A percentile compares a stretch with the other conserved stretches of the same genome.
These are phyloP conservation scores for Epichloe bromicola DNA, from an alignment of 2,329 filamentous ascomycete genomes.

Conservation along the genomic window DNA sequence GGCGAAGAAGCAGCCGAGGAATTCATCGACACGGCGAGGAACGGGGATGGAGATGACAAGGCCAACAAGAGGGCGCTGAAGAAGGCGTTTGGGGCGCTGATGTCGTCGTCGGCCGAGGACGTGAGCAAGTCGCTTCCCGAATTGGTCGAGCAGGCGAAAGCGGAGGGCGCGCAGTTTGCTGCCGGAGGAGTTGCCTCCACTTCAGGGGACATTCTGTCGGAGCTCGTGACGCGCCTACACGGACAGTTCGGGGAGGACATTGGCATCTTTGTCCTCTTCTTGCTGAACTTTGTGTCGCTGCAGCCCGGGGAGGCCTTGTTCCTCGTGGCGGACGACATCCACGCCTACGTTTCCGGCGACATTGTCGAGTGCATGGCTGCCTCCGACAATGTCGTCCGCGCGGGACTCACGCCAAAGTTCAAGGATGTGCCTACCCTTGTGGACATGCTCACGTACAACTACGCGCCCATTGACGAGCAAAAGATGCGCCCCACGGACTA, in stretches of 20 bases:
- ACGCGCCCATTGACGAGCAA: conserved; percentile 86
- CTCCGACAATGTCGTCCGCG: conserved; percentile 96
- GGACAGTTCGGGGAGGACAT: conserved; percentile 85
- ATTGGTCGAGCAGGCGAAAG: conserved; percentile 58
- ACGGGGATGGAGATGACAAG: conserved; percentile 29
- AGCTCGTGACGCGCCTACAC: conserved; percentile 66
- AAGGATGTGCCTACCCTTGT: conserved; percentile 88
- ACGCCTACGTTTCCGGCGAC: conserved; percentile 85
- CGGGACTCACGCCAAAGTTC: conserved; percentile 96
- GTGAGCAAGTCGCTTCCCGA: conserved; percentile 43
- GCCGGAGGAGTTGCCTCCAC: conserved; percentile 56
- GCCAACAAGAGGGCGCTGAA: conserved; percentile 70
- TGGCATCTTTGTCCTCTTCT: conserved; percentile 89
- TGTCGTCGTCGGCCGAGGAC: conserved; percentile 59
- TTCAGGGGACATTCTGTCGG: conserved; percentile 55
- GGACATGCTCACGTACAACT: conserved; percentile 86
- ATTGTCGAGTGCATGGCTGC: conserved; percentile 99
- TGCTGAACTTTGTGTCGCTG: conserved; percentile 89
- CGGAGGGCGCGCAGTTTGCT: conserved; percentile 61
- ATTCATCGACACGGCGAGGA: conserved; percentile 38
- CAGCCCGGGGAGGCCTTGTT: conserved; percentile 89
- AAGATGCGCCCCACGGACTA: conserved; percentile 80
- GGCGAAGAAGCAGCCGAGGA: conserved; percentile 48
- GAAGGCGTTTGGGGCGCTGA: conserved; percentile 62
- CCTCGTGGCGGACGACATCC: conserved; percentile 90